Base-by-base conservation (phyloP, 202 grass and related monocot genomes). In the Hordeum pubiflorum region DNA sequence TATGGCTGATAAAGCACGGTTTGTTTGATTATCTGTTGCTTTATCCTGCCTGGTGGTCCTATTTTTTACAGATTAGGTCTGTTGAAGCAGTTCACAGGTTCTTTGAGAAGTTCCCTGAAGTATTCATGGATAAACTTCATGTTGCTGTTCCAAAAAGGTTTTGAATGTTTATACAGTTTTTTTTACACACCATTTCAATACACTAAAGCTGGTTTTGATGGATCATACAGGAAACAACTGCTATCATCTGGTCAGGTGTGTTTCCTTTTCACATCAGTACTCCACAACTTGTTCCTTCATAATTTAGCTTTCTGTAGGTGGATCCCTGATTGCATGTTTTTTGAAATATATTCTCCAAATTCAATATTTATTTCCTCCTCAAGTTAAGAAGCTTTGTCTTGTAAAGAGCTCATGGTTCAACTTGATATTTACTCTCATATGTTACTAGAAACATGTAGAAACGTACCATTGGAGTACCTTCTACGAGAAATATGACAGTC, bases 61-160 rank as follows among this genome's bases (percentile, higher is more conserved):
- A 9, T 36, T 86, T 73, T 86, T 80, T 80, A 78, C 84, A 97
- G 94, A 94, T 97, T 79, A 92, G 86, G 24, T 92, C 91, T 76
- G 87, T 97, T 38, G 91, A 97, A 86, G 88, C 81, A 38, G 87
- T 97, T 52, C 94, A 97, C 62, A 85, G 74, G 85, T 90, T 92
- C 44, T 97, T 97, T 73, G 94, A 94, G 87, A 97, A 83, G 83
- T 97, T 97, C 71, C 94, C 94, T 87, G 81, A 48, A 92, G 91
- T 84, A 88, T 97, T 97, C 85, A 91, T 97, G 89, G 77, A 87
- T 17, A 92, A 92, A 78, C 91, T 97, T 85, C 89, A 97, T 77
- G 67, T 86, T 68, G 23, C 52, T 63, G 67, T 94, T 78, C 80
- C 85, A 27, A 90, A 87, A 90, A 94, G 94, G 94, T 97, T 38